Percentiles rank a stretch among this genome's conserved stretches.
phyloP scores from a whole-genome alignment of 2,329 filamentous ascomycete species.

The Grosmannia clavigera region DNA sequence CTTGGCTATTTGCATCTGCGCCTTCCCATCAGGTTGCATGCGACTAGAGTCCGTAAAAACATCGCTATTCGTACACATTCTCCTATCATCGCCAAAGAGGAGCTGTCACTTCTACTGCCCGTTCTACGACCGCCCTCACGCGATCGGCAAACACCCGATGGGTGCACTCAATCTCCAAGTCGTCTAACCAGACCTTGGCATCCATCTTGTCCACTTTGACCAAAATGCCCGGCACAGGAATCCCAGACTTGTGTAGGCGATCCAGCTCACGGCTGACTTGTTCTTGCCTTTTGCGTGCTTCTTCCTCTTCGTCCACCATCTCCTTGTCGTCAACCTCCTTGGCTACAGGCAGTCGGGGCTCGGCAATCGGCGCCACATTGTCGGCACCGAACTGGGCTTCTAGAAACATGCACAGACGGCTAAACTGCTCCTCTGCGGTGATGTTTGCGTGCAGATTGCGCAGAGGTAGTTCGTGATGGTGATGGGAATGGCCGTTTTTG shows the following conservation, averaged over 20 bases:
- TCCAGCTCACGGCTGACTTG: constrained; percentile 55
- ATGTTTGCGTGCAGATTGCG: constrained; percentile 65
- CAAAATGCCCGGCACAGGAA: constrained; percentile 79
- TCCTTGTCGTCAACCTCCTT: constrained; percentile 22
- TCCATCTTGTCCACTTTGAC: constrained; percentile 81
- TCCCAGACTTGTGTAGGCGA: constrained; percentile 68
- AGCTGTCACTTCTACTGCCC: constrained; percentile 76
- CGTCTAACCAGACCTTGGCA: constrained; percentile 85
- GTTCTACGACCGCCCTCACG: constrained; percentile 78
- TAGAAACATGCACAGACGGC: constrained; percentile 85
- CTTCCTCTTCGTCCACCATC: constrained; percentile 17
- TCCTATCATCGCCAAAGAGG: constrained; percentile 47
- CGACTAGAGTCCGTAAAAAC: background rate
- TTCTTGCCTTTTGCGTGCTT: constrained; percentile 24
- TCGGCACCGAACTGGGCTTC: constrained; percentile 90
- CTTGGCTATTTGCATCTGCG: background rate
- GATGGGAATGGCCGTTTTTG: constrained; percentile 36
- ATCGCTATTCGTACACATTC: background rate
- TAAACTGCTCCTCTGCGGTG: constrained; percentile 62
- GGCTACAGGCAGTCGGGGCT: constrained; percentile 39
- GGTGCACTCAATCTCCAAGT: constrained; percentile 75
- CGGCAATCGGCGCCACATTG: constrained; percentile 64
- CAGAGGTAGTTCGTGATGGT: constrained; percentile 23
- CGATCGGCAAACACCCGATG: constrained; percentile 71
- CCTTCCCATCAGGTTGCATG: background rate